Base-by-base conservation (phyloP, 805 yeast genomes). In the Komagataella pastoris region DNA sequence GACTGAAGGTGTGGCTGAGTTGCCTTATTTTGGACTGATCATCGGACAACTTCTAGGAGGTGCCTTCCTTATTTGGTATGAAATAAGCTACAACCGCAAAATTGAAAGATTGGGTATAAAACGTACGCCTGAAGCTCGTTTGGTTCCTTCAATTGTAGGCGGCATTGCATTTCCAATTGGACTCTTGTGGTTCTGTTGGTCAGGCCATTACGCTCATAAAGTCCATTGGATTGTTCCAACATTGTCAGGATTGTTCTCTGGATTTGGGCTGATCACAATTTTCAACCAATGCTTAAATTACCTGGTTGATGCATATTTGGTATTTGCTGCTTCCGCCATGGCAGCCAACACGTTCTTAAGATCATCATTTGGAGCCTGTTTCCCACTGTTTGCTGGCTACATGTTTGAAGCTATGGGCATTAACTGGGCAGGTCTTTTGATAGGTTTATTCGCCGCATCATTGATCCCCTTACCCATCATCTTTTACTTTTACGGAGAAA, bases 171-270 rank as follows among this genome's bases (percentile, higher is more conserved):
- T 89, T 70, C 84, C 95, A 24, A 71, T 79, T 51, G 96, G 96
- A 51, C 70, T 88, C 55, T 73, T 88, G 60, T 85, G 96, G 96
- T 73, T 89, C 64, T 79, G 86, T 53, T 89, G 96, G 96, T 71
- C 91, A 7, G 96, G 96, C 62, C 76, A 79, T 56, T 89, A 81
- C 65, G 82, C 77, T 49, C 65, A 81, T 43, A 66, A 66, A 47
- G 78, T 87, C 44, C 96, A 83, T 62, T 89, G 91, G 91, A 82
- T 81, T 59, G 86, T 78, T n/a, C 93, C 95, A 46, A 76, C 85
- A 2, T 66, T 79, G 24, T 79, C 86, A 24, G 84, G 87, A 55
- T 54, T 76, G 3, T 74, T 82, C 59, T 74, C 79, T 44, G 90
- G 89, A 10, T 77, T 75, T 55, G 95, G 91, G 44, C 67, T 85